These are phyloP conservation scores for Ilex paraguariensis DNA, from an alignment of 305 asterid genomes.

Conservation along the genomic window DNA sequence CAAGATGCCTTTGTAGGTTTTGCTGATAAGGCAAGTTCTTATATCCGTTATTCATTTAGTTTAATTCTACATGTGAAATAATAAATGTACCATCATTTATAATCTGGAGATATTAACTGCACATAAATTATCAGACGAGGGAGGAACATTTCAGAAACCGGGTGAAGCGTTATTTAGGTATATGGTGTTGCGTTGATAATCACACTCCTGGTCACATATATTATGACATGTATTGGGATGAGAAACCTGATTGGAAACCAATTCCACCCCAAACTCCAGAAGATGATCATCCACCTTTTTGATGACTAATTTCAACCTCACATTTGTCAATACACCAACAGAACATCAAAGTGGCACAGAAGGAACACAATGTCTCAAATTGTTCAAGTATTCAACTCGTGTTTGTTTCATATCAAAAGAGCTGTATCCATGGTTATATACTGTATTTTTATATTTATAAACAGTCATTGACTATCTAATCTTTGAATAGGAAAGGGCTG, in stretches of 20 bases:
- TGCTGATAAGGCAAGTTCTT: constrained; percentile 63
- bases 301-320: constrained; percentile 11
- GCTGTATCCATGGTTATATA: not conserved
- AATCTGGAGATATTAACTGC: not conserved
- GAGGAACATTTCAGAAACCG: constrained; percentile 81
- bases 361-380: too few species aligned
- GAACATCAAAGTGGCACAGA: not conserved
- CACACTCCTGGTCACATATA: constrained; percentile 82
- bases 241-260: constrained; percentile 86
- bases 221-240: constrained; percentile 94
- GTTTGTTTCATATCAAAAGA: not conserved
- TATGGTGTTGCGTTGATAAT: constrained; percentile 86
- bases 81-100: not conserved
- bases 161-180: constrained; percentile 67
- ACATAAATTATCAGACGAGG: constrained; percentile 33
- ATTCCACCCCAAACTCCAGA: constrained; percentile 65
- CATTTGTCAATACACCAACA: too few species aligned
- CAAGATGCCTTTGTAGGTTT: constrained; percentile 84
- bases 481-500: not conserved
- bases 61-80: not conserved
- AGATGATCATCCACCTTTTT: constrained; percentile 88
- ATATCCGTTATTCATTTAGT: not conserved
- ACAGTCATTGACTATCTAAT: not conserved
- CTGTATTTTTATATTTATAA: not conserved
- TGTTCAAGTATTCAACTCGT: too few species aligned